These are phyloP conservation scores for Podospora pseudopauciseta DNA, from an alignment of 495 filamentous ascomycete species.

Conservation along the genomic window DNA sequence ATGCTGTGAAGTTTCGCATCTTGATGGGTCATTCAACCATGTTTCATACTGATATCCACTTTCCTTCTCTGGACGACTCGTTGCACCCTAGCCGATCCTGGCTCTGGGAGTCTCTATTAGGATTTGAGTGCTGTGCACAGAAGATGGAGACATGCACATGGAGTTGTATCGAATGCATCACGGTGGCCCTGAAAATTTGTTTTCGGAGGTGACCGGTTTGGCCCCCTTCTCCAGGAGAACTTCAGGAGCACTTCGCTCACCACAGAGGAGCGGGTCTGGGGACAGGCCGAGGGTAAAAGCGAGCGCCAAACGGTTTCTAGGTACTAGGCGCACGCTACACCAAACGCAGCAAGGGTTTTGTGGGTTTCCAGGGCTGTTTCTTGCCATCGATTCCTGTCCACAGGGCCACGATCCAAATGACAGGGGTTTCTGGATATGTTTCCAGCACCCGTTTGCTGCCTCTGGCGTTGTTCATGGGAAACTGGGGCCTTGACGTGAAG, in stretches of 20 bases:
- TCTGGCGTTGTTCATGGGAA: background rate
- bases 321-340: slow-evolving; percentile 1
- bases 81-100: slow-evolving; percentile 10
- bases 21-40: slow-evolving; percentile 13
- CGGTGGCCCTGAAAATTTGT: background rate
- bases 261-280: background rate
- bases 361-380: background rate
- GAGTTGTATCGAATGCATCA: background rate
- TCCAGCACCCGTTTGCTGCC: slow-evolving; percentile 12
- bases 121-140: background rate
- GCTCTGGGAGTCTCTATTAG: slow-evolving; percentile 4
- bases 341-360: slow-evolving; percentile 2
- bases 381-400: slow-evolving; percentile 16
- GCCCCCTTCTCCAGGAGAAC: background rate
- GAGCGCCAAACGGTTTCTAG: slow-evolving; percentile 3
- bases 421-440: slow-evolving; percentile 11
- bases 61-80: slow-evolving; percentile 7
- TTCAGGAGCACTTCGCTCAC: background rate
- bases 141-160: background rate
- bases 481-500: background rate
- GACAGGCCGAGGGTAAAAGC: background rate
- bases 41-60: slow-evolving; percentile 21
- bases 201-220: background rate
- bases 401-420: background rate
- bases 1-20: slow-evolving; percentile 18